Conservation (phyloP, 1,284 basidiomycete genomes). For the Ceratobasidium sp. region DNA sequence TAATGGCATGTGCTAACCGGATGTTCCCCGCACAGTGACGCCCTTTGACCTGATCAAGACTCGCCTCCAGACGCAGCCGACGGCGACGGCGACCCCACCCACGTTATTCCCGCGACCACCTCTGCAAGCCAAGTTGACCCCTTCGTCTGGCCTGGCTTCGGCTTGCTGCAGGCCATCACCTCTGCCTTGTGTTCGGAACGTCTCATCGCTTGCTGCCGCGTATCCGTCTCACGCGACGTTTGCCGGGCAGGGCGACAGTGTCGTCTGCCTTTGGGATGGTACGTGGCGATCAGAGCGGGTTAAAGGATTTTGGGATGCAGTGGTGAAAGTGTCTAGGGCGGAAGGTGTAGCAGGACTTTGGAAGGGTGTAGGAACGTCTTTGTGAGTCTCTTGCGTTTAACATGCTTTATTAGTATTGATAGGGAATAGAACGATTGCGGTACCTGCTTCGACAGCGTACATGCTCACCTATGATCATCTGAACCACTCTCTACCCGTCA, state of each 20-base stretch:
- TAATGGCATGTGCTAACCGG: slow-evolving; percentile 9
- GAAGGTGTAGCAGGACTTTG: slow-evolving; percentile 84
- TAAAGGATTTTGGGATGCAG: slow-evolving; percentile 82
- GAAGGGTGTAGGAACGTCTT: slow-evolving; percentile 88
- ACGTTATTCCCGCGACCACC: slow-evolving; percentile 63
- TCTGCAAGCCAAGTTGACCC: slow-evolving; percentile 53
- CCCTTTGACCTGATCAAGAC: slow-evolving; percentile 96
- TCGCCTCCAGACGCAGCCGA: slow-evolving; percentile 85
- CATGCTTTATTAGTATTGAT: not conserved
- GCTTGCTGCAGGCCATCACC: slow-evolving; percentile 75
- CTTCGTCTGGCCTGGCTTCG: slow-evolving; percentile 18
- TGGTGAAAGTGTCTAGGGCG: slow-evolving; percentile 78
- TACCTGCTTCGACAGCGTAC: slow-evolving; percentile 93
- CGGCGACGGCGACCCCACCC: slow-evolving; percentile 54
- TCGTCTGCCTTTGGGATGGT: slow-evolving; percentile 78
- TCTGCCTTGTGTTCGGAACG: slow-evolving; percentile 73
- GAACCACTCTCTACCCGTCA: slow-evolving; percentile 63
- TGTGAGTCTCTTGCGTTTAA: slow-evolving; percentile 65
- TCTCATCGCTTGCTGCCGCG: slow-evolving; percentile 60
- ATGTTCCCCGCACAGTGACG: slow-evolving; percentile 71
- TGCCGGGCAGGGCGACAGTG: slow-evolving; percentile 58
- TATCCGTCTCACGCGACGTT: slow-evolving; percentile 44
- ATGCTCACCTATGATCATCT: slow-evolving; percentile 97
- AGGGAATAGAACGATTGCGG: slow-evolving; percentile 79
- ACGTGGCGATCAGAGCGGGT: slow-evolving; percentile 75